Percentiles rank a stretch among this genome's conserved stretches.
Evolutionary conservation across 2,329 filamentous ascomycete genomes (phyloP).

Genomic region (Mycosphaerella arachidis): DNA sequence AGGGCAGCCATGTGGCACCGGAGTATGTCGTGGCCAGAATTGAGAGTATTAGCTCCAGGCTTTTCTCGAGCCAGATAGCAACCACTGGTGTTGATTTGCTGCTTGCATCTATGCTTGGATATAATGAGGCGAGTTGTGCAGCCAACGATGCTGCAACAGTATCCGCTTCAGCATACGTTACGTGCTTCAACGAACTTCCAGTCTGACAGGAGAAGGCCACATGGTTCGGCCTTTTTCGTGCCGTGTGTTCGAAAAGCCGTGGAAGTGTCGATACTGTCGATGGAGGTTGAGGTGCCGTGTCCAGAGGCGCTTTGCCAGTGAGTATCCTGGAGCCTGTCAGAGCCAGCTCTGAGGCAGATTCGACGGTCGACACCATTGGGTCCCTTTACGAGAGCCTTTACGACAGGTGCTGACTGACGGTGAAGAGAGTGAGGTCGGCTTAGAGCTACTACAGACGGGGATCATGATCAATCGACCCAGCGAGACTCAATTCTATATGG

Average conservation of each 20-base stretch:
- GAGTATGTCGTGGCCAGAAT: conserved; percentile 25
- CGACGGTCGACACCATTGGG: not conserved
- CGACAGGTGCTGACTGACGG: not conserved
- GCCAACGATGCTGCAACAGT: conserved; percentile 15
- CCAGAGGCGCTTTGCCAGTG: conserved; percentile 14
- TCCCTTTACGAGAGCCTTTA: not conserved
- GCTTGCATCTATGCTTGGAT: not conserved
- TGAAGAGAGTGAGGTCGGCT: not conserved
- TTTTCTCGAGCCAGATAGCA: conserved; percentile 24
- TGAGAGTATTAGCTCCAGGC: conserved; percentile 19
- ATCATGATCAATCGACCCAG: not conserved
- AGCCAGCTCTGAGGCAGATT: not conserved
- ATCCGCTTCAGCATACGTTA: conserved; percentile 21
- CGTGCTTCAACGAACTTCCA: conserved; percentile 9
- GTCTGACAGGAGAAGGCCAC: conserved; percentile 21
- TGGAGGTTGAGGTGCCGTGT: conserved; percentile 14
- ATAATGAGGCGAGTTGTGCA: conserved; percentile 8
- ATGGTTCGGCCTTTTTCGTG: conserved; percentile 10
- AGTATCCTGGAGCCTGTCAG: conserved; percentile 12
- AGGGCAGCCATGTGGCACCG: conserved; percentile 24
- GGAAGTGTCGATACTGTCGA: conserved; percentile 18
- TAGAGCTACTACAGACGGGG: not conserved
- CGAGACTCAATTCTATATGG: not conserved
- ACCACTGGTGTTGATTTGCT: conserved; percentile 11
- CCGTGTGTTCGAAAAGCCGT: conserved; percentile 16